phyloP scores from a whole-genome alignment of 169 alveolate genomes.

The Cryptosporidium sp. region DNA sequence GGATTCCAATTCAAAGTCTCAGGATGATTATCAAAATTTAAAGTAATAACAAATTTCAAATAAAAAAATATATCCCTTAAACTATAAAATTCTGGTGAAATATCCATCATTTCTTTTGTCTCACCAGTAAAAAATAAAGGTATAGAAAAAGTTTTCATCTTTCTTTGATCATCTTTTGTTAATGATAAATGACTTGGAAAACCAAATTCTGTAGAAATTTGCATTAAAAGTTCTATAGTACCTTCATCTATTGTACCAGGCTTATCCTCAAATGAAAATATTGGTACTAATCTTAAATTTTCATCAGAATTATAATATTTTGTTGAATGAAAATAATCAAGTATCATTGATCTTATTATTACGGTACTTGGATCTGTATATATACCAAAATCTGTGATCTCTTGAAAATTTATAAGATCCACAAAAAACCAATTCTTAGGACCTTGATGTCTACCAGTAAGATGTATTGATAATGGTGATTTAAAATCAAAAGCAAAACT shows the following conservation, averaged over 20 bases:
- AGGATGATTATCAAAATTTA: conserved; percentile 27
- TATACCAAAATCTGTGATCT: conserved; percentile 79
- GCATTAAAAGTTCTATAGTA: conserved; percentile 39
- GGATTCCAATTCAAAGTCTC: conserved; percentile 52
- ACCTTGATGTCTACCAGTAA: conserved; percentile 81
- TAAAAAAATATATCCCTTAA: conserved; percentile 77
- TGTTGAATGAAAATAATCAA: conserved; percentile 81
- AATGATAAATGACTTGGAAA: conserved; percentile 2
- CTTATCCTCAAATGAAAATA: conserved; percentile 43
- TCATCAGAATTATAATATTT: conserved; percentile 26
- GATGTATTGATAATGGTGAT: conserved; percentile 78
- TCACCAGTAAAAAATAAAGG: conserved; percentile 61
- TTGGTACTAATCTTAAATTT: conserved; percentile 5
- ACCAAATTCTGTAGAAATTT: conserved; percentile 47
- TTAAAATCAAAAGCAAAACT: conserved; percentile 78
- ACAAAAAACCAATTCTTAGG: conserved; percentile 81
- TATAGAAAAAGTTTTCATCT: conserved; percentile 1
- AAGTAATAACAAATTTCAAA: conserved; percentile 66
- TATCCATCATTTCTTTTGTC: conserved; percentile 56
- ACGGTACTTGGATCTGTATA: conserved; percentile 81
- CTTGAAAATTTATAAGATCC: conserved; percentile 77
- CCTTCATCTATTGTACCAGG: conserved; percentile 68
- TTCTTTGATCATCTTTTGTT: conserved; percentile 10
- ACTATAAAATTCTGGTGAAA: conserved; percentile 75
- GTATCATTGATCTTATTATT: conserved; percentile 77